A percentile compares a stretch with the other conserved stretches of the same genome.
phyloP scores from a whole-genome alignment of 1,139 yeast species.

The Hemisphaericaspora xylofermentans region DNA sequence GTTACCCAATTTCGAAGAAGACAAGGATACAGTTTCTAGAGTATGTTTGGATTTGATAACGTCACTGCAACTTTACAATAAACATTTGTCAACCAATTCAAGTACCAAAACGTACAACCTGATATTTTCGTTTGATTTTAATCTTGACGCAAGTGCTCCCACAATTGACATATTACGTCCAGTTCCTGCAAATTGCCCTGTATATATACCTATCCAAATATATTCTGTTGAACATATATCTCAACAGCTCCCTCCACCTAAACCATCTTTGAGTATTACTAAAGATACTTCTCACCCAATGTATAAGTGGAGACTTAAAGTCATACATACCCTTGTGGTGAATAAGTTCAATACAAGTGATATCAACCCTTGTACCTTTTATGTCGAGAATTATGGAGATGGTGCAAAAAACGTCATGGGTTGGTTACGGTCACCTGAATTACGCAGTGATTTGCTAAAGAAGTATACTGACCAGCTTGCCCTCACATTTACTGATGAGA shows the following conservation, averaged over 20 bases:
- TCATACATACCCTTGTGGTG: conserved; percentile 31
- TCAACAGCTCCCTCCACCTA: conserved; percentile 28
- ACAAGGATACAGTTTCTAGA: not conserved
- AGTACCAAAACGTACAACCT: conserved; percentile 33
- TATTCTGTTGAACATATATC: conserved; percentile 39
- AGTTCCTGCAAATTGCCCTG: conserved; percentile 26
- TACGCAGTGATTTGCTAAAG: conserved; percentile 17
- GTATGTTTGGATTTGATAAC: conserved; percentile 36
- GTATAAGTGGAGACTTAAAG: conserved; percentile 33
- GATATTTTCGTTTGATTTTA: conserved; percentile 60
- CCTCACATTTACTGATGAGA: conserved; percentile 25
- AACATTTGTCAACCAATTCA: conserved; percentile 28
- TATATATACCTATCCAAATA: conserved; percentile 39
- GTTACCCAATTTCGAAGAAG: conserved; percentile 7
- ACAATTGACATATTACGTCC: conserved; percentile 36
- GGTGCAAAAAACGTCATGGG: conserved; percentile 22
- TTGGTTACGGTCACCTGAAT: conserved; percentile 21
- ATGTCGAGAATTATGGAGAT: conserved; percentile 30
- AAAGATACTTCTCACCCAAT: conserved; percentile 21
- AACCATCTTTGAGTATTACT: conserved; percentile 14
- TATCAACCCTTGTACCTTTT: conserved; percentile 19
- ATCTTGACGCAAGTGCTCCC: conserved; percentile 44
- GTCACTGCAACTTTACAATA: conserved; percentile 40
- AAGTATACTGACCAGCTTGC: conserved; percentile 24
- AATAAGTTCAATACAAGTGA: conserved; percentile 28